These are phyloP conservation scores for Verbascum thapsus DNA, from an alignment of 257 asterid genomes.

Conservation along the genomic window DNA sequence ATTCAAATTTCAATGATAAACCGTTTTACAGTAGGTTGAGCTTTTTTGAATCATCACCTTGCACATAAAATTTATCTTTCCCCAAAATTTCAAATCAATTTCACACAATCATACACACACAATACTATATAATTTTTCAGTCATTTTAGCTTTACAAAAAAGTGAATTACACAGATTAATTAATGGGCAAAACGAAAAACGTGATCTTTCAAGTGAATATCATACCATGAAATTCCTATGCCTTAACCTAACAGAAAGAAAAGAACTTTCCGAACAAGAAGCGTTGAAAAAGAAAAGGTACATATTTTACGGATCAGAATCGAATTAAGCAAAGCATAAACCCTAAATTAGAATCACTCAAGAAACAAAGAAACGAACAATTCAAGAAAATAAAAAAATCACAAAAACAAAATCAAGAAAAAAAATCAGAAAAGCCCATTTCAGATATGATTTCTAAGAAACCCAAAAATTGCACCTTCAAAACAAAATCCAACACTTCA, in stretches of 20 bases:
- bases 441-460: constrained; percentile 20
- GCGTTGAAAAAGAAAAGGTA: constrained; percentile 14
- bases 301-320: constrained; percentile 35
- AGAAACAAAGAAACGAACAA: too few species aligned
- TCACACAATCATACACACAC: constrained; percentile 4
- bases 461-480: constrained; percentile 17
- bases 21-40: neutral
- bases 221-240: constrained; percentile 2
- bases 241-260: constrained; percentile 31
- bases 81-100: constrained; percentile 8
- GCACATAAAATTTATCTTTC: constrained; percentile 1
- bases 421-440: constrained; percentile 24
- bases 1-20: neutral
- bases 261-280: constrained; percentile 22
- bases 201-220: constrained; percentile 18
- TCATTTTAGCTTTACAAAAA: neutral
- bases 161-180: constrained; percentile 16
- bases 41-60: neutral
- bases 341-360: constrained; percentile 34
- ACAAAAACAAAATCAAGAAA: constrained; percentile 12
- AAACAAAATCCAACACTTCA: constrained; percentile 19
- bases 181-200: constrained; percentile 16
- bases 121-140: neutral
- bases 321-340: constrained; percentile 33
- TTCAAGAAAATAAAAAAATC: neutral